These are phyloP conservation scores for Mortierella hygrophila DNA, from an alignment of 192 early-diverging fungal species.

Conservation along the genomic window DNA sequence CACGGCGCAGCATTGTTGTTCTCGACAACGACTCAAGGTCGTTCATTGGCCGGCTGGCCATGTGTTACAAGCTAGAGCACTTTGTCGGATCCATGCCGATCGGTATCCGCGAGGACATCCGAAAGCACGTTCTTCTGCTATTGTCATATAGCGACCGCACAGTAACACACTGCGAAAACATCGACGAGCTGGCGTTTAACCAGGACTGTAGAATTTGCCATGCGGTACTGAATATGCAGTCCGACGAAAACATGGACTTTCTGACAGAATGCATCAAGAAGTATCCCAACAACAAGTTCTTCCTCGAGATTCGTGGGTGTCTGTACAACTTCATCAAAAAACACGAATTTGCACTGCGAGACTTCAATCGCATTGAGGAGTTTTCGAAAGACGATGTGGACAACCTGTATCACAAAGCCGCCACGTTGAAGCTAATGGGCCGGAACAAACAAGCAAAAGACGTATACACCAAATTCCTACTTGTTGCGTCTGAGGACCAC, in stretches of 20 bases:
- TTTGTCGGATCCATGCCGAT: conserved; percentile 44
- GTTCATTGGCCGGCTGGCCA: conserved; percentile 40
- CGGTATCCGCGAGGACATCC: conserved; percentile 27
- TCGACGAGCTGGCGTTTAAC: conserved; percentile 45
- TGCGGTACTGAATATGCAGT: conserved; percentile 38
- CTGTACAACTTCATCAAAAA: conserved; percentile 44
- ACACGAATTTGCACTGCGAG: conserved; percentile 40
- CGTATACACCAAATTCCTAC: conserved; percentile 43
- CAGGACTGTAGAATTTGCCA: conserved; percentile 46
- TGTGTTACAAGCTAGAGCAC: conserved; percentile 45
- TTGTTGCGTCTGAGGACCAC: conserved; percentile 37
- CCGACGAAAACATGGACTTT: conserved; percentile 43
- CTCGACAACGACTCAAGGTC: conserved; percentile 43
- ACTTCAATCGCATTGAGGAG: conserved; percentile 42
- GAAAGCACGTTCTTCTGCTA: conserved; percentile 45
- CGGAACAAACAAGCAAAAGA: conserved; percentile 40
- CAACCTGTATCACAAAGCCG: conserved; percentile 43
- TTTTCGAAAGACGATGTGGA: conserved; percentile 42
- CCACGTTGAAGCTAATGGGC: conserved; percentile 43
- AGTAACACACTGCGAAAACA: conserved; percentile 27
- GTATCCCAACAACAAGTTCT: conserved; percentile 50
- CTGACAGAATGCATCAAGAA: conserved; percentile 50
- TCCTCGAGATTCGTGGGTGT: conserved; percentile 37
- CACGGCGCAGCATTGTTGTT: conserved; percentile 37
- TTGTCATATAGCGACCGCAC: conserved; percentile 32